These are phyloP conservation scores for Hypoxylon intermedium DNA, from an alignment of 495 filamentous ascomycete genomes.

Conservation along the genomic window DNA sequence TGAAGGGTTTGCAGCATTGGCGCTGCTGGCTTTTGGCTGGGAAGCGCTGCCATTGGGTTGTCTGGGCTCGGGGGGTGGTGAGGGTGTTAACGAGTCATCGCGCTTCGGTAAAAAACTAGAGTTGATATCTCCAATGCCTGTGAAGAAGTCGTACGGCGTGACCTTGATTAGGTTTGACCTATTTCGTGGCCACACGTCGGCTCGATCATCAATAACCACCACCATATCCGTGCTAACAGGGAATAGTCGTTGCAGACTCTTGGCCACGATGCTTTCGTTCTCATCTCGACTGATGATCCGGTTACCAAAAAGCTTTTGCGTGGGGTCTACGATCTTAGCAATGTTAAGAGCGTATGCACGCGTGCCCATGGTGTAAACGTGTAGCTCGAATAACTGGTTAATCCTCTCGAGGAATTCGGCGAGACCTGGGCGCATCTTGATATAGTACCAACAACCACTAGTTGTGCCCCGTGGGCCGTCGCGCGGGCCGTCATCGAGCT, in stretches of 20 bases:
- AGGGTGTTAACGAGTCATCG: slow-evolving; percentile 67
- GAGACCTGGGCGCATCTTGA: slow-evolving; percentile 95
- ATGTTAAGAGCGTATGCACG: slow-evolving; percentile 91
- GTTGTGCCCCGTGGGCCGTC: slow-evolving; percentile 71
- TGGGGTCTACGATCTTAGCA: slow-evolving; percentile 90
- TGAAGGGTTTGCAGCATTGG: slow-evolving; percentile 4
- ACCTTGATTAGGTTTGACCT: slow-evolving; percentile 94
- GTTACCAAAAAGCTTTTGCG: slow-evolving; percentile 88
- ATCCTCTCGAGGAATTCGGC: slow-evolving; percentile 81
- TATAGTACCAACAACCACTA: slow-evolving; percentile 89
- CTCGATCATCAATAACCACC: slow-evolving; percentile 96
- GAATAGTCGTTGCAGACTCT: slow-evolving; percentile 90
- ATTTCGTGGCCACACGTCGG: slow-evolving; percentile 97
- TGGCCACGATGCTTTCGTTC: slow-evolving; percentile 88
- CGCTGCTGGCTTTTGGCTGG: neutral
- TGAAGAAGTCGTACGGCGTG: slow-evolving; percentile 93
- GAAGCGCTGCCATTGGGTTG: slow-evolving; percentile 27
- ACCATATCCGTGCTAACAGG: slow-evolving; percentile 99
- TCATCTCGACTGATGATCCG: slow-evolving; percentile 95
- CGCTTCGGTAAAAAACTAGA: slow-evolving; percentile 94
- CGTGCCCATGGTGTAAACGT: slow-evolving; percentile 99
- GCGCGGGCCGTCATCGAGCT: slow-evolving; percentile 84
- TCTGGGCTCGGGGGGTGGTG: slow-evolving; percentile 32
- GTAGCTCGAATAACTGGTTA: slow-evolving; percentile 85
- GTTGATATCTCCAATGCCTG: slow-evolving; percentile 98